These are phyloP conservation scores for Ajuga reptans DNA, from an alignment of 305 asterid species.

Conservation along the genomic window DNA sequence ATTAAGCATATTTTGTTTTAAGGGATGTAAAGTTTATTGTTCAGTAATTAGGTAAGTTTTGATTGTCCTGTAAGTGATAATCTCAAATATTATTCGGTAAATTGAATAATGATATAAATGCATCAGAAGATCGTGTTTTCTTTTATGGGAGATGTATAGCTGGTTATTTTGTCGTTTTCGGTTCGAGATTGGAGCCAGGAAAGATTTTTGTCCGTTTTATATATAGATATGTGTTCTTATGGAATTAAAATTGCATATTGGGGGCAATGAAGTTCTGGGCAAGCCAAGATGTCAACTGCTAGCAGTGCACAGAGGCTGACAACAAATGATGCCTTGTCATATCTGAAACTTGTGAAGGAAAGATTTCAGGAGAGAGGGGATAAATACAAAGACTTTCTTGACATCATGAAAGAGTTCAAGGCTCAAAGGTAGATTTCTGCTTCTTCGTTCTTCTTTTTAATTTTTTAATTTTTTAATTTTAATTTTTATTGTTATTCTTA, in stretches of 20 bases:
- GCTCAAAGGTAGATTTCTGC: constrained; percentile 51
- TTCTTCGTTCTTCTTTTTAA: no score
- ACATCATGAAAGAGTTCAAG: constrained; percentile 85
- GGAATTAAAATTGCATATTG: constrained; percentile 15
- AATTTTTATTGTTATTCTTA: not conserved
- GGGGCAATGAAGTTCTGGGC: constrained; percentile 46
- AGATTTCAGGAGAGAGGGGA: constrained; percentile 60
- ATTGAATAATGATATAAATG: not conserved
- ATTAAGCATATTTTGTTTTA: not conserved
- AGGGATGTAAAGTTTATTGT: not conserved
- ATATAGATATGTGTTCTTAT: not conserved
- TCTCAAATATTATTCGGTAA: not conserved
- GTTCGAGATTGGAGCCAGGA: not conserved
- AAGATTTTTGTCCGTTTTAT: not conserved
- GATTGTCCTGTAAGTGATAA: not conserved
- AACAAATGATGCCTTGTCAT: constrained; percentile 65
- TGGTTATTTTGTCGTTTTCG: not conserved
- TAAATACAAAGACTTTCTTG: constrained; percentile 73
- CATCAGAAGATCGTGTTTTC: not conserved
- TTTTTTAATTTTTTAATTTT: no score
- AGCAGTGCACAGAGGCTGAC: constrained; percentile 51
- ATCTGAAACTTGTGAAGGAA: constrained; percentile 75
- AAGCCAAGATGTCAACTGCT: constrained; percentile 53
- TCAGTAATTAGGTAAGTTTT: not conserved
- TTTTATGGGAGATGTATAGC: not conserved